These are phyloP conservation scores for Sphaerobolus stellatus DNA, from an alignment of 1,284 basidiomycete species.

Conservation along the genomic window DNA sequence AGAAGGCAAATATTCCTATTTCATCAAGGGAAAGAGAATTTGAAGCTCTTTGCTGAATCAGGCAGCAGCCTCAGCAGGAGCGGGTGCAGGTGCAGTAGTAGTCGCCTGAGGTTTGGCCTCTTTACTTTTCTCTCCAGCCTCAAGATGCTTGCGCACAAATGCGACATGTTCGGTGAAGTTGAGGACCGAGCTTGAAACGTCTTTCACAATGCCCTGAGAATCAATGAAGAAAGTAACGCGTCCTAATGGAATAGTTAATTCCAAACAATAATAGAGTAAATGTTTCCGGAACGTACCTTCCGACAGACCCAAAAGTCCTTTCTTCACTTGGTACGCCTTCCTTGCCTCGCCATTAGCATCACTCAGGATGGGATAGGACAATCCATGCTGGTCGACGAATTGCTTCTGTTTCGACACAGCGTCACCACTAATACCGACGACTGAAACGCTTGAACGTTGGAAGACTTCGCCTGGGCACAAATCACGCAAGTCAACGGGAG, in stretches of 20 bases:
- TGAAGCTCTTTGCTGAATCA: too few relatives aligned
- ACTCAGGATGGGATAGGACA: constrained; percentile 74
- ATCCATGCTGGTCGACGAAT: constrained; percentile 70
- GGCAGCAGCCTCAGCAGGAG: too few relatives aligned
- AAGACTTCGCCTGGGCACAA: constrained; percentile 55
- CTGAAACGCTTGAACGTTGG: constrained; percentile 57
- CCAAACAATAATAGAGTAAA: not conserved
- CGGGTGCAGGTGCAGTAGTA: too few relatives aligned
- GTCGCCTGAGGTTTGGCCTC: constrained; percentile 6
- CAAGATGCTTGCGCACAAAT: constrained; percentile 64
- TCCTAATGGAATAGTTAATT: constrained; percentile 29
- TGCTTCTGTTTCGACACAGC: constrained; percentile 66
- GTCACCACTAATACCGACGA: constrained; percentile 73
- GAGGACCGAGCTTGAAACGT: constrained; percentile 53
- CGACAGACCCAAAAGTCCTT: constrained; percentile 61
- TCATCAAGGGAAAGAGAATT: too few relatives aligned
- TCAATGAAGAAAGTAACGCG: constrained; percentile 77
- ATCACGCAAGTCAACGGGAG: not conserved
- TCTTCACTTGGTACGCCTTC: constrained; percentile 63
- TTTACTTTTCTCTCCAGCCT: constrained; percentile 15
- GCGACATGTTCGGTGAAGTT: constrained; percentile 64
- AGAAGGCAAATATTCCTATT: too few relatives aligned
- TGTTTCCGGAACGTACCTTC: constrained; percentile 31
- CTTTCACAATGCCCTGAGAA: constrained; percentile 63
- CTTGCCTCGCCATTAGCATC: constrained; percentile 62